Evolutionary conservation across 805 yeast genomes (phyloP).

Genomic region (Jamesozyma spencerorum): DNA sequence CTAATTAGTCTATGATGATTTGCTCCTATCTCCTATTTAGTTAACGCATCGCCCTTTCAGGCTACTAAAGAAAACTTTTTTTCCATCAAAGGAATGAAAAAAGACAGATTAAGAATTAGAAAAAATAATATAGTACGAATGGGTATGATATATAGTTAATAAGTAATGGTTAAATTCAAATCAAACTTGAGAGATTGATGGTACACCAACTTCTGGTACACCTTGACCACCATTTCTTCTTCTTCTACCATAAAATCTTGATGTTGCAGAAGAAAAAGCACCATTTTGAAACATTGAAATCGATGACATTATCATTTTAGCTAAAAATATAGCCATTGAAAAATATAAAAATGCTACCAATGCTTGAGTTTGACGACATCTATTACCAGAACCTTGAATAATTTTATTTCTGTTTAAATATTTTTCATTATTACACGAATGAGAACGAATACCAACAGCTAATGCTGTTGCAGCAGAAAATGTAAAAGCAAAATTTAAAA

Average conservation of each 20-base stretch:
- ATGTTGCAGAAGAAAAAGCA: slow-evolving; percentile 14
- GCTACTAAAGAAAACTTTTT: too few relatives aligned
- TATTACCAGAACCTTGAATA: slow-evolving; percentile 64
- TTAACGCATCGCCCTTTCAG: too few relatives aligned
- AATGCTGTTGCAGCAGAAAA: slow-evolving; percentile 91
- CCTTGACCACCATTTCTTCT: slow-evolving; percentile 30
- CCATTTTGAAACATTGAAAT: slow-evolving; percentile 18
- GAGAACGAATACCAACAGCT: slow-evolving; percentile 81
- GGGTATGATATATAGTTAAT: too few relatives aligned
- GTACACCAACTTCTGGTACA: slow-evolving; percentile 47
- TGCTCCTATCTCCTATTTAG: too few relatives aligned
- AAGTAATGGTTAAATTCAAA: not conserved
- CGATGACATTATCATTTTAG: slow-evolving; percentile 39
- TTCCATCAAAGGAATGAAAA: too few relatives aligned
- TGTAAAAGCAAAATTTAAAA: slow-evolving; percentile 82
- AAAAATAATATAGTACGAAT: too few relatives aligned
- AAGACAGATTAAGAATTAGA: too few relatives aligned
- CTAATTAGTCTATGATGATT: too few relatives aligned
- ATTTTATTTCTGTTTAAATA: slow-evolving; percentile 61
- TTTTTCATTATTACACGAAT: slow-evolving; percentile 65
- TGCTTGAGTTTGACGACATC: slow-evolving; percentile 96
- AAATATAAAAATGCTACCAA: slow-evolving; percentile 75
- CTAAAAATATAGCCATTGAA: slow-evolving; percentile 66
- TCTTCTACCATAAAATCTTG: slow-evolving; percentile 29
- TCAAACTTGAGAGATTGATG: slow-evolving; percentile 84